Percentiles rank a stretch among this genome's conserved stretches.
phyloP scores from a whole-genome alignment of 208 protist species.

The Naegleria lovaniensis region DNA sequence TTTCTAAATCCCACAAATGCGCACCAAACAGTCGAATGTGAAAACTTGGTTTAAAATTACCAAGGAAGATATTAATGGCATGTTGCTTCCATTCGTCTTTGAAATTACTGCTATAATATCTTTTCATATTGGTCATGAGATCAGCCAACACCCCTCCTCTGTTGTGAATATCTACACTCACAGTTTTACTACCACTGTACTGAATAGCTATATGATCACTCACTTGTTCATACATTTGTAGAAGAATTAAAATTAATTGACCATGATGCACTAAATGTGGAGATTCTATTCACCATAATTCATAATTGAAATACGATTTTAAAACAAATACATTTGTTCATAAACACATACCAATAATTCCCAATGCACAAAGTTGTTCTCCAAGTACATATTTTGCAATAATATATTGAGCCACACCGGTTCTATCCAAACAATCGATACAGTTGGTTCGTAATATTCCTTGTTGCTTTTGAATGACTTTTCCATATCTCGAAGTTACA shows the following conservation, averaged over 20 bases:
- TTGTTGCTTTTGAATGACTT: background rate
- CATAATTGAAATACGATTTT: no score
- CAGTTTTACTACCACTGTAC: constrained; percentile 73
- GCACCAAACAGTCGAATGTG: background rate
- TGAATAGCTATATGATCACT: constrained; percentile 71
- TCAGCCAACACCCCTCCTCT: constrained; percentile 20
- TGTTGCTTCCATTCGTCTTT: constrained; percentile 65
- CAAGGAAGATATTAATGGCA: constrained; percentile 69
- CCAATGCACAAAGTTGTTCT: background rate
- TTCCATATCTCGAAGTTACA: background rate
- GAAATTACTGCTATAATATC: constrained; percentile 73
- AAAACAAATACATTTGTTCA: background rate
- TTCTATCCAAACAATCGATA: constrained; percentile 33
- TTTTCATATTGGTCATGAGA: constrained; percentile 52
- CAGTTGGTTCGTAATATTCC: constrained; percentile 28
- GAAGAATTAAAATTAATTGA: constrained; percentile 35
- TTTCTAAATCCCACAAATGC: background rate
- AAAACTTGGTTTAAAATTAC: constrained; percentile 32
- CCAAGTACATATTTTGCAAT: background rate
- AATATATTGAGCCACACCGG: constrained; percentile 61
- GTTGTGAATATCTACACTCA: constrained; percentile 69
- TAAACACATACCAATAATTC: background rate
- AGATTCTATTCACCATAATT: background rate
- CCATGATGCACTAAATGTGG: background rate
- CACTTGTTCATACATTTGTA: constrained; percentile 67